Percentiles rank a stretch among this genome's conserved stretches.
Conservation (phyloP, 352 stramenopile species). For the Phytopythium cucurbitacearum region DNA sequence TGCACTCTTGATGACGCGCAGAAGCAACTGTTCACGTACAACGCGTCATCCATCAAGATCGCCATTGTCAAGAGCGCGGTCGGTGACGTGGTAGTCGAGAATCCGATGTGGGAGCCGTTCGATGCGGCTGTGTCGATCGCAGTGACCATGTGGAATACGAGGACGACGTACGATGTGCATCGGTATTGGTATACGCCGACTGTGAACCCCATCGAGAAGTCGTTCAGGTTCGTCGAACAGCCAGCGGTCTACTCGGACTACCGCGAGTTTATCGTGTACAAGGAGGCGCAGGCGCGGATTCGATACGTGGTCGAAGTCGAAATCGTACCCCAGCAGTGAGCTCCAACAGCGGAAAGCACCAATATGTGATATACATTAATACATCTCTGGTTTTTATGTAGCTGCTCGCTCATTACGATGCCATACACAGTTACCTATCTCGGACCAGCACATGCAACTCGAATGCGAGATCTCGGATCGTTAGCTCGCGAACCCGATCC, state of each 20-base stretch:
- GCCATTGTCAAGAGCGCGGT: neutral
- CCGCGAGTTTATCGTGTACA: slow-evolving; percentile 74
- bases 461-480: too few species aligned
- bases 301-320: slow-evolving; percentile 79
- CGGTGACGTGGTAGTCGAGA: neutral
- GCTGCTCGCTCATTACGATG: too few species aligned
- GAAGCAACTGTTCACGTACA: neutral
- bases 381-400: too few species aligned
- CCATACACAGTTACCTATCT: too few species aligned
- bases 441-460: too few species aligned
- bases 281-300: slow-evolving; percentile 64
- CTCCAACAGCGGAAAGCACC: too few species aligned
- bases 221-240: neutral
- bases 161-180: slow-evolving; percentile 23
- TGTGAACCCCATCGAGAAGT: neutral
- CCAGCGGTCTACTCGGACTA: slow-evolving; percentile 14
- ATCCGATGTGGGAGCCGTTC: slow-evolving; percentile 1
- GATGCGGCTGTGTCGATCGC: slow-evolving; percentile 12
- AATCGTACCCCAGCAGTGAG: neutral
- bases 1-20: too few species aligned
- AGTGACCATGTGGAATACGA: slow-evolving; percentile 8
- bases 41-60: neutral
- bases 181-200: slow-evolving; percentile 23
- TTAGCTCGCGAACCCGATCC: too few species aligned
- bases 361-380: too few species aligned